Conservation (phyloP, 2,329 filamentous ascomycete species). For the Corynespora cassiicola region DNA sequence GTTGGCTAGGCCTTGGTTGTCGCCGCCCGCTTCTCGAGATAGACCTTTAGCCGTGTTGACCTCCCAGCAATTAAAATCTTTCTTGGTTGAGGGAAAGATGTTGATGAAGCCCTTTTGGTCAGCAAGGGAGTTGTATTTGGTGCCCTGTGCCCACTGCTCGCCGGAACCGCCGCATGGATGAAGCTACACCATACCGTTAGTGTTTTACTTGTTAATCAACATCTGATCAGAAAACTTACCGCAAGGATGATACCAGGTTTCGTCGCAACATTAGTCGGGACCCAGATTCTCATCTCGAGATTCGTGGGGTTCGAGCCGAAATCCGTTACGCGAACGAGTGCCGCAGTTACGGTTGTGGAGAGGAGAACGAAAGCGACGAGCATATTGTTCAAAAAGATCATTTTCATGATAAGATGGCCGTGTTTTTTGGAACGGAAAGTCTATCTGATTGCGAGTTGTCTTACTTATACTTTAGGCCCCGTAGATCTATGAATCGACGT, state of each 20-base stretch:
- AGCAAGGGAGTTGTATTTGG: constrained; percentile 48
- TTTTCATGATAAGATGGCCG: too few relatives aligned
- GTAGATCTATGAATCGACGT: too few relatives aligned
- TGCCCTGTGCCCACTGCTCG: constrained; percentile 26
- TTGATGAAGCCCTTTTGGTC: constrained; percentile 64
- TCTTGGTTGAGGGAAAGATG: constrained; percentile 62
- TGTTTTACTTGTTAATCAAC: not conserved
- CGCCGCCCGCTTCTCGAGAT: constrained; percentile 54
- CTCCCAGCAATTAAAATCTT: constrained; percentile 63
- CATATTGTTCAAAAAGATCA: too few relatives aligned
- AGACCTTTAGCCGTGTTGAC: constrained; percentile 61
- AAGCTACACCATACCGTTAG: constrained; percentile 19
- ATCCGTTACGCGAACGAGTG: constrained; percentile 43
- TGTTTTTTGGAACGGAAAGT: too few relatives aligned
- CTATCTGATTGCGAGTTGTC: too few relatives aligned
- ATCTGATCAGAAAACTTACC: constrained; percentile 55
- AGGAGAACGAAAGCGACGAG: too few relatives aligned
- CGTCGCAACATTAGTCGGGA: constrained; percentile 49
- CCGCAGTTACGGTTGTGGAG: constrained; percentile 9
- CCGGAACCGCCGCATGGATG: constrained; percentile 46
- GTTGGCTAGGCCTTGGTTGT: constrained; percentile 25
- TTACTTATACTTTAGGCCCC: too few relatives aligned
- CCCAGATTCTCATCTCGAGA: constrained; percentile 60
- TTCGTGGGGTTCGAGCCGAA: constrained; percentile 54
- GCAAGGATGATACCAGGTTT: constrained; percentile 62